Base-by-base conservation (phyloP, 78 protist genomes). In the Emiliania huxleyi region DNA sequence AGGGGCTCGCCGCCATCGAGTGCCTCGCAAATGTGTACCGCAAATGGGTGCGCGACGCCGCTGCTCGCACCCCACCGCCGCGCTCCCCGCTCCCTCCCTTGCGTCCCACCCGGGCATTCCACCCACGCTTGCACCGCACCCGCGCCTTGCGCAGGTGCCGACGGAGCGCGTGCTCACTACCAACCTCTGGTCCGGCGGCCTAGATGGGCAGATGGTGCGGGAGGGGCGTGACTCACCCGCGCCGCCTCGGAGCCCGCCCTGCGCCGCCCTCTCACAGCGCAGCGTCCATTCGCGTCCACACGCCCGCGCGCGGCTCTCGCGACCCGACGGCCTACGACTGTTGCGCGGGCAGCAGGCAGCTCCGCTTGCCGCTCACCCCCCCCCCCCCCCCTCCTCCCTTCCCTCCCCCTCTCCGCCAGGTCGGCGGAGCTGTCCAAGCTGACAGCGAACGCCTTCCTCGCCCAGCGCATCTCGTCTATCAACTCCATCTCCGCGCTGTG, bases 401-500 rank as follows among this genome's bases (percentile, higher is more conserved):
- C 40, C 37, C 1, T 1, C n/a, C 62, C 55, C 56, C 12, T 71
- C 52, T 98, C 97, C 97, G 69, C 95, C 23, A n/a, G n/a, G n/a
- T n/a, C n/a, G n/a, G 94, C 97, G 1, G 99, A 98, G 95, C 94
- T 98, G 38, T 95, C 98, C 69, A 98, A 98, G 96, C 96, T 98
- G 77, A 96, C 95, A 2, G 98, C 99, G 29, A 98, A 98, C 94
- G 99, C 99, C 44, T 94, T 98, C 92, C 97, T 98, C 8, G 99
- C 99, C n/a, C 99, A 98, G 95, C 97, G 99, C 45, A 94, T 98
- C 93, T 96, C 98, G 40, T 95, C 98, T 33, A 95, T 97, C 90
- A 98, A 98, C 94, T 79, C 98, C 26, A 91, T 97, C 93, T 35
- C 88, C 4, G 92, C 97, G 23, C 48, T 97, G 42, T 97, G 99